A percentile compares a stretch with the other conserved stretches of the same genome.
Evolutionary conservation across 1,284 basidiomycete species (phyloP).

Genomic region (Fomes fomentarius): DNA sequence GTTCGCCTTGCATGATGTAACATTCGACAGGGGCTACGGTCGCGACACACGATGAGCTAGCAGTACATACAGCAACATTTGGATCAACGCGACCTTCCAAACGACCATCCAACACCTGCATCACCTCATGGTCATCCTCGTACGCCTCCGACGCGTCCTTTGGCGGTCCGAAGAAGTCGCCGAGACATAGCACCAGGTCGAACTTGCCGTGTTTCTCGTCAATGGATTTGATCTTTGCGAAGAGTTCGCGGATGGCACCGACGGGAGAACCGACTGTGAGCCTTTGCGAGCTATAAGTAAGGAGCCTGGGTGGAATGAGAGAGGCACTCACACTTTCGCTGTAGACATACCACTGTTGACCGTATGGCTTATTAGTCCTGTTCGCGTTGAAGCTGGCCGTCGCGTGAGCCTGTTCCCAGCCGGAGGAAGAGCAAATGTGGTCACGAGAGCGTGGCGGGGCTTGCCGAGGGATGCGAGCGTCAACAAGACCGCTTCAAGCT

Average conservation of each 20-base stretch:
- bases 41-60: slow-evolving; percentile 9
- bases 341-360: slow-evolving; percentile 13
- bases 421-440: neutral
- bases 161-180: slow-evolving; percentile 86
- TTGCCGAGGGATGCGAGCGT: too few species aligned
- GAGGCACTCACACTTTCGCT: slow-evolving; percentile 26
- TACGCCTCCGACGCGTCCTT: slow-evolving; percentile 46
- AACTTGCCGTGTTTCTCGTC: slow-evolving; percentile 96
- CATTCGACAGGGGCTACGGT: slow-evolving; percentile 81
- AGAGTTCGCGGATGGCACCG: slow-evolving; percentile 77
- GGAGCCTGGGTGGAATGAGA: too few species aligned
- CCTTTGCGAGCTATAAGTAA: slow-evolving; percentile 42
- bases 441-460: too few species aligned
- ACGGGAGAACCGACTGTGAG: slow-evolving; percentile 86
- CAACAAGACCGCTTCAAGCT: too few species aligned
- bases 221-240: slow-evolving; percentile 84
- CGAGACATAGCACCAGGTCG: slow-evolving; percentile 83
- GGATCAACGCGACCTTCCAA: slow-evolving; percentile 55
- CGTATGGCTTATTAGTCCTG: too few species aligned
- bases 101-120: slow-evolving; percentile 64
- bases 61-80: slow-evolving; percentile 5
- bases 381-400: too few species aligned
- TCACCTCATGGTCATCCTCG: slow-evolving; percentile 51
- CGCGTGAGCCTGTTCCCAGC: too few species aligned
- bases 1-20: slow-evolving; percentile 89